These are phyloP conservation scores for Jaenimonas drosophilae DNA, from an alignment of 208 protist species.

Conservation along the genomic window DNA sequence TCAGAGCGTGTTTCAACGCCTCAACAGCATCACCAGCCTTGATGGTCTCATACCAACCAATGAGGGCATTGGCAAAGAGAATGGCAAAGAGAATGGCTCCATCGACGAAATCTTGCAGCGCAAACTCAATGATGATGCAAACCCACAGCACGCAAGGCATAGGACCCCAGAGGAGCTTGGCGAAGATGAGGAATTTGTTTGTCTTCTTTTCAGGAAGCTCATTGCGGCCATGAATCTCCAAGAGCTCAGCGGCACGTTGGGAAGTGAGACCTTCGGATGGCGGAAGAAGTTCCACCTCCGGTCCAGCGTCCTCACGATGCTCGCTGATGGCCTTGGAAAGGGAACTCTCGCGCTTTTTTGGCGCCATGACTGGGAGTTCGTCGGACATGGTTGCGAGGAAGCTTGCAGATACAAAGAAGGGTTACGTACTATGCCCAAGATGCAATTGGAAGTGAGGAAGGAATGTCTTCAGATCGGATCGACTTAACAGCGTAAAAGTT, in stretches of 20 bases:
- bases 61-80: slow-evolving; percentile 25
- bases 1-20: slow-evolving; percentile 51
- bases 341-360: slow-evolving; percentile 10
- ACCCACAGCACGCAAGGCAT: slow-evolving; percentile 55
- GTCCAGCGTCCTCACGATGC: slow-evolving; percentile 5
- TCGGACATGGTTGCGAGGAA: no score
- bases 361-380: slow-evolving; percentile 1
- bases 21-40: slow-evolving; percentile 74
- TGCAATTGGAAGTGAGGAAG: no score
- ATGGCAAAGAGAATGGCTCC: slow-evolving; percentile 31
- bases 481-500: no score
- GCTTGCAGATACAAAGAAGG: no score
- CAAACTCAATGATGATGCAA: slow-evolving; percentile 46
- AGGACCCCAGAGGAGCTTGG: slow-evolving; percentile 26
- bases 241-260: slow-evolving; percentile 10
- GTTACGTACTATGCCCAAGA: no score
- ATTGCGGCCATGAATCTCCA: slow-evolving; percentile 20
- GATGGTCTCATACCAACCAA: slow-evolving; percentile 69
- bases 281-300: slow-evolving; percentile 7
- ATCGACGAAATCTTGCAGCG: slow-evolving; percentile 37
- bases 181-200: slow-evolving; percentile 25
- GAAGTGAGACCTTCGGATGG: slow-evolving; percentile 20
- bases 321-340: slow-evolving; percentile 20
- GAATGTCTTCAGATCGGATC: no score
- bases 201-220: slow-evolving; percentile 20